Base-by-base conservation (phyloP, 1,284 basidiomycete genomes). In the Stereum hirsutum region DNA sequence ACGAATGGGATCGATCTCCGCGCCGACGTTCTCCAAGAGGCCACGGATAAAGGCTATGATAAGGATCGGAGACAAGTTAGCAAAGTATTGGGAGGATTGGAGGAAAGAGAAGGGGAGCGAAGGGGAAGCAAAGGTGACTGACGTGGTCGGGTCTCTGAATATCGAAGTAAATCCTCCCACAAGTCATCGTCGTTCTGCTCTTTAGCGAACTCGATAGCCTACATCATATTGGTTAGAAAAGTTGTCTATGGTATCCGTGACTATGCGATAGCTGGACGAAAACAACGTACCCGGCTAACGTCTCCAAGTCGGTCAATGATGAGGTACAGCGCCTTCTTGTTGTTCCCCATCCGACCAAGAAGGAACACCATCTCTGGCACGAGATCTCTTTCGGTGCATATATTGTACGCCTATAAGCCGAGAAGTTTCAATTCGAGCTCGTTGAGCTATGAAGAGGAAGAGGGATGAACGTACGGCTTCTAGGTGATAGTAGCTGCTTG, bases 171-270 rank as follows among this genome's bases (percentile, higher is more conserved):
- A 59, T 97, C 93, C 56, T 98, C 95, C 96, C 96, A 99, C 0
- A 99, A 77, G 60, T 99, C 96, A 50, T 93, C 84, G 54, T 99
- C 96, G 46, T 86, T 87, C 61, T 98, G 95, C 60, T 98, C 94
- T 57, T 95, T 95, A 0, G 94, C 95, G 57, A 99, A 99, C 48
- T 97, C 94, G 54, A 99, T 98, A 1, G 95, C 94, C 88, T 91
- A 32, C 14, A 38, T 21, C 19, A 32, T 10, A 19, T 23, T 25
- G 27, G 11, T 25, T 14, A n/a, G 31, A 8, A 30, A 6, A 46
- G 34, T 11, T 7, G 6, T n/a, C 19, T 19, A 47, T 15, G 39
- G 21, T 5, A 35, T n/a, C n/a, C n/a, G n/a, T n/a, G n/a, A n/a
- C n/a, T n/a, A n/a, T n/a, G n/a, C n/a, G n/a, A n/a, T n/a, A n/a